Conservation (phyloP, 1,284 basidiomycete genomes). For the Anthracocystis setariae region DNA sequence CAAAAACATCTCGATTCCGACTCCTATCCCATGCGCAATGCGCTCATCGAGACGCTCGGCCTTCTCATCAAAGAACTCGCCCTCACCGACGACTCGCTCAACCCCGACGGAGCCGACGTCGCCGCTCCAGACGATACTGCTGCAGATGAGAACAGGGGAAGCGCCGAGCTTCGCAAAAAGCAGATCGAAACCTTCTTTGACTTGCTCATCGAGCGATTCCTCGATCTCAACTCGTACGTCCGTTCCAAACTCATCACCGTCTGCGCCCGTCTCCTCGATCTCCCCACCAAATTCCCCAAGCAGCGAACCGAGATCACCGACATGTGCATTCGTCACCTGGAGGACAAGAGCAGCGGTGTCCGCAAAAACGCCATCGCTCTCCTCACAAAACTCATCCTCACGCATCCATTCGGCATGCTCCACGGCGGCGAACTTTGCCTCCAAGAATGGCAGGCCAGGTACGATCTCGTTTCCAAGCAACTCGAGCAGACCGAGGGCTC, state of each 20-base stretch:
- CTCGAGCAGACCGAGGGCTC: slow-evolving; percentile 69
- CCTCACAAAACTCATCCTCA: slow-evolving; percentile 80
- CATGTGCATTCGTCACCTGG: slow-evolving; percentile 80
- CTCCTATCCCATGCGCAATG: slow-evolving; percentile 91
- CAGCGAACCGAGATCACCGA: slow-evolving; percentile 81
- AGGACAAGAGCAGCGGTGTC: slow-evolving; percentile 90
- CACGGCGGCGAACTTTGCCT: slow-evolving; percentile 84
- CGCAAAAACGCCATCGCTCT: slow-evolving; percentile 84
- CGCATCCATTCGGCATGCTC: slow-evolving; percentile 87
- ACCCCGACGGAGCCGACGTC: slow-evolving; percentile 18
- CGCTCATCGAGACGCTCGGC: slow-evolving; percentile 66
- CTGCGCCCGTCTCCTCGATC: slow-evolving; percentile 76
- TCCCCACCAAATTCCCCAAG: slow-evolving; percentile 85
- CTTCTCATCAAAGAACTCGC: slow-evolving; percentile 69
- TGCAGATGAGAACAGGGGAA: slow-evolving; percentile 52
- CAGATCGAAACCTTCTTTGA: slow-evolving; percentile 86
- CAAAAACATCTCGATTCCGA: slow-evolving; percentile 90
- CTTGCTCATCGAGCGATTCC: slow-evolving; percentile 83
- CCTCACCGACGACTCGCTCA: slow-evolving; percentile 55
- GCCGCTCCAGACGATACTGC: slow-evolving; percentile 19
- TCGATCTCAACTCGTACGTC: slow-evolving; percentile 91
- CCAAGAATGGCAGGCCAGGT: slow-evolving; percentile 78
- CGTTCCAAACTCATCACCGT: slow-evolving; percentile 86
- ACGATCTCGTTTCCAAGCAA: slow-evolving; percentile 72
- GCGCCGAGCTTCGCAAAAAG: slow-evolving; percentile 75